Percentiles rank a stretch among this genome's conserved stretches.
Evolutionary conservation across 2,329 filamentous ascomycete species (phyloP).

Genomic region (Teratosphaeria gauchensis): DNA sequence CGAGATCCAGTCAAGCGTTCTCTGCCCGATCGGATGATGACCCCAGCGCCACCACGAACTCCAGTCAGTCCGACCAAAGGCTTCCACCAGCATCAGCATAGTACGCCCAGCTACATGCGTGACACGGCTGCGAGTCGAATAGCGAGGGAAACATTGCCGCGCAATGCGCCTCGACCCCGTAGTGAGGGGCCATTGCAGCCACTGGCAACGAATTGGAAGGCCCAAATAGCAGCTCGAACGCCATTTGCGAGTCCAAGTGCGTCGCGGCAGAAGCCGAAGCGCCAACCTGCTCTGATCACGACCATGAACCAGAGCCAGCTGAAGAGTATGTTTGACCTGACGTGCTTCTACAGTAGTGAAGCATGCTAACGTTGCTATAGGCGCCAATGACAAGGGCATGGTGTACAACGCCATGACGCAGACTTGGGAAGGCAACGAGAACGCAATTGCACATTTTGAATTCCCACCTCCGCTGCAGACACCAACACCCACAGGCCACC

Average conservation of each 20-base stretch:
- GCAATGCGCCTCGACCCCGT: constrained; percentile 27
- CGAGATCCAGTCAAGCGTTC: constrained; percentile 19
- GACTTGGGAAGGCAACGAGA: constrained; percentile 95
- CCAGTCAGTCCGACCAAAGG: constrained; percentile 46
- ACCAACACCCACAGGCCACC: constrained; percentile 28
- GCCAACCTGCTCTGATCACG: constrained; percentile 75
- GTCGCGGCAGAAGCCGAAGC: constrained; percentile 37
- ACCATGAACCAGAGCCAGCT: constrained; percentile 68
- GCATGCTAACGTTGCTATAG: neutral
- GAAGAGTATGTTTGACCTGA: constrained; percentile 55
- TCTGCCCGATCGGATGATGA: constrained; percentile 37
- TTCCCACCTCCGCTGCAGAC: constrained; percentile 28
- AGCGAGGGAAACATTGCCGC: constrained; percentile 48
- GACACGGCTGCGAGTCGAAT: constrained; percentile 58
- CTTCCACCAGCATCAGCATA: constrained; percentile 31
- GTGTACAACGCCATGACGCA: constrained; percentile 81
- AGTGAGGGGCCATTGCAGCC: constrained; percentile 42
- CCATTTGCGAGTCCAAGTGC: constrained; percentile 42
- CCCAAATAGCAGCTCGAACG: constrained; percentile 42
- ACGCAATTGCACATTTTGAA: constrained; percentile 70
- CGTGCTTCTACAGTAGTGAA: neutral
- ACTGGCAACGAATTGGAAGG: constrained; percentile 51
- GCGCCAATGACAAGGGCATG: constrained; percentile 60
- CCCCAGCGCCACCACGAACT: constrained; percentile 35
- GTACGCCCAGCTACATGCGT: constrained; percentile 53